Base-by-base conservation (phyloP, 306 rosid genomes). In the Trichosanthes truncata region DNA sequence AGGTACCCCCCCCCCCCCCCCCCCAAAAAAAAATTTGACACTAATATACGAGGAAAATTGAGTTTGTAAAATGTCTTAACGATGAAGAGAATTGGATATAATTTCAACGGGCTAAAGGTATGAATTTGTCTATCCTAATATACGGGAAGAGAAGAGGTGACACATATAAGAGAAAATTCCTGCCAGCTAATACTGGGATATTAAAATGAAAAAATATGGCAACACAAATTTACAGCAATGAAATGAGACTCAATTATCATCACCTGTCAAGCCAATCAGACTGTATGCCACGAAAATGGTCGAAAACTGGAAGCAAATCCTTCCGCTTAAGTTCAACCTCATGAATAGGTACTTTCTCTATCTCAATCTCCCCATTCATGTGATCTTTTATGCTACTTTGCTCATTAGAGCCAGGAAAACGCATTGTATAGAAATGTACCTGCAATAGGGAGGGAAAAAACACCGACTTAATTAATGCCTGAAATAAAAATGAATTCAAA, bases 211-310 rank as follows among this genome's bases (percentile, higher is more conserved):
- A 78, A 20, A 78, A 74, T 74, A 31, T 31, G 57, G 53, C 57
- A 78, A 43, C 6, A 45, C 29, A 26, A 59, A 60, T 73, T 20
- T 15, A 71, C 61, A 76, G 46, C 80, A 61, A 21, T 38, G 9
- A 52, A 53, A 66, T 45, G 18, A 31, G 77, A 18, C 51, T 33
- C 29, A 36, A 79, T 46, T 78, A 78, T 41, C 51, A 77, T 79
- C 88, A 93, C 99, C 99, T 91, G 88, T 87, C 92, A 84, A 80
- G 81, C 96, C 96, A 91, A 62, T 85, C 77, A 73, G 96, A 81
- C 75, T 87, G 95, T 80, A 84, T 84, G 38, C 91, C 84, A 63
- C 73, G 91, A 80, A 93, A 91, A 87, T 90, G 90, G 78, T 93
- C 85, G 74, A 87, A 89, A 86, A 91, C 88, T 46, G 99, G 99